phyloP scores from a whole-genome alignment of 495 filamentous ascomycete genomes.

The Aspergillus saccharolyticus region DNA sequence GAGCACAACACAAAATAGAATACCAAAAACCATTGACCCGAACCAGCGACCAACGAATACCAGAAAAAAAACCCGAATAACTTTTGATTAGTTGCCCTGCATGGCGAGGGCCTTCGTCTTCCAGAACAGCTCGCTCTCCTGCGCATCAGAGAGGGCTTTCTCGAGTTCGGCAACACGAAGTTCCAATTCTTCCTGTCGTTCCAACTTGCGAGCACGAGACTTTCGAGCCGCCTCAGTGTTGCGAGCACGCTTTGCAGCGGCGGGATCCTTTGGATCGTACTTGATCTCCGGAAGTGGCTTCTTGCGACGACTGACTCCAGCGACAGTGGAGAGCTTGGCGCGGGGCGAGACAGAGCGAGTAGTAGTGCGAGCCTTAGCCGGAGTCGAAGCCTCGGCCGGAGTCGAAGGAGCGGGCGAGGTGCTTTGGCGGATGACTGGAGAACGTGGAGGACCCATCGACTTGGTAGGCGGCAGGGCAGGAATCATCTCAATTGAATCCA shows the following conservation, averaged over 20 bases:
- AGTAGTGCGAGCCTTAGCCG: slow-evolving; percentile 26
- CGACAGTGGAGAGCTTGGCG: slow-evolving; percentile 55
- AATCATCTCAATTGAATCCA: slow-evolving; percentile 22
- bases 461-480: slow-evolving; percentile 26
- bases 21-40: slow-evolving; percentile 10
- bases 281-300: slow-evolving; percentile 77
- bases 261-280: slow-evolving; percentile 54
- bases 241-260: slow-evolving; percentile 86
- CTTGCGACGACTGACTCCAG: slow-evolving; percentile 68
- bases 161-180: slow-evolving; percentile 46
- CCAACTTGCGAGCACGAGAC: slow-evolving; percentile 77
- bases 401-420: neutral
- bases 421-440: slow-evolving; percentile 24
- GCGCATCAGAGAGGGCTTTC: slow-evolving; percentile 36
- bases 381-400: slow-evolving; percentile 14
- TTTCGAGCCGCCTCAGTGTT: slow-evolving; percentile 96
- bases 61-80: slow-evolving; percentile 16
- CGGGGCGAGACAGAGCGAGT: slow-evolving; percentile 12
- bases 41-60: slow-evolving; percentile 11
- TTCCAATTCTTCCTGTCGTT: slow-evolving; percentile 61
- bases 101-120: slow-evolving; percentile 48
- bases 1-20: slow-evolving; percentile 10
- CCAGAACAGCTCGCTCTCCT: slow-evolving; percentile 57
- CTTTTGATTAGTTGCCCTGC: slow-evolving; percentile 27
- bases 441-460: slow-evolving; percentile 32